phyloP scores from a whole-genome alignment of 495 filamentous ascomycete genomes.

The Tuber aestivum region DNA sequence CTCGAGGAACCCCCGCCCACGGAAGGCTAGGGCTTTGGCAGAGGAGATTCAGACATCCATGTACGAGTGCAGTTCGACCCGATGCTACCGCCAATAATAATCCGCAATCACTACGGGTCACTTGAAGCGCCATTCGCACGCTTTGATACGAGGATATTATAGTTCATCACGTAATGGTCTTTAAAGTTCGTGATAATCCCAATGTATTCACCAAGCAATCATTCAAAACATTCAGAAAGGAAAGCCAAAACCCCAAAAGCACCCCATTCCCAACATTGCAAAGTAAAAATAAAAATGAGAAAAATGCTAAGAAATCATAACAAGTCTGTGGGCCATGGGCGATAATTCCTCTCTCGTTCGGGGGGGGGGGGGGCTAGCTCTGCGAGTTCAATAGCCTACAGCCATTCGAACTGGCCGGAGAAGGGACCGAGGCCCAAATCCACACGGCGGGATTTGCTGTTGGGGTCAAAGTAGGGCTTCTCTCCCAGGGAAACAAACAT shows the following conservation, averaged over 20 bases:
- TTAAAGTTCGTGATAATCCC: not conserved
- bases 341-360: not conserved
- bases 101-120: not conserved
- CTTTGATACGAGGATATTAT: not conserved
- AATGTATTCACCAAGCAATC: not conserved
- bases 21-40: not conserved
- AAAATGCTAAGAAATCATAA: not conserved
- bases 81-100: not conserved
- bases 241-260: not conserved
- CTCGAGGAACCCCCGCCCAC: not conserved
- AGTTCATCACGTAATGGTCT: not conserved
- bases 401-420: slow-evolving; percentile 8
- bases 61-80: no score
- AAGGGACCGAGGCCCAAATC: slow-evolving; percentile 50
- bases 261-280: not conserved
- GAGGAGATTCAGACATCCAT: not conserved
- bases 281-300: not conserved
- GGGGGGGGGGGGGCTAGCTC: not conserved
- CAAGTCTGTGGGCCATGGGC: not conserved
- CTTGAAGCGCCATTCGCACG: not conserved
- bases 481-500: slow-evolving; percentile 63
- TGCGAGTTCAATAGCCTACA: not conserved
- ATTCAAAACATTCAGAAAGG: not conserved
- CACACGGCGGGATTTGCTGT: slow-evolving; percentile 56
- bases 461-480: slow-evolving; percentile 58